A percentile compares a stretch with the other conserved stretches of the same genome.
These are phyloP conservation scores for Wickerhamomyces chaumierensis DNA, from an alignment of 805 yeast genomes.

Conservation along the genomic window DNA sequence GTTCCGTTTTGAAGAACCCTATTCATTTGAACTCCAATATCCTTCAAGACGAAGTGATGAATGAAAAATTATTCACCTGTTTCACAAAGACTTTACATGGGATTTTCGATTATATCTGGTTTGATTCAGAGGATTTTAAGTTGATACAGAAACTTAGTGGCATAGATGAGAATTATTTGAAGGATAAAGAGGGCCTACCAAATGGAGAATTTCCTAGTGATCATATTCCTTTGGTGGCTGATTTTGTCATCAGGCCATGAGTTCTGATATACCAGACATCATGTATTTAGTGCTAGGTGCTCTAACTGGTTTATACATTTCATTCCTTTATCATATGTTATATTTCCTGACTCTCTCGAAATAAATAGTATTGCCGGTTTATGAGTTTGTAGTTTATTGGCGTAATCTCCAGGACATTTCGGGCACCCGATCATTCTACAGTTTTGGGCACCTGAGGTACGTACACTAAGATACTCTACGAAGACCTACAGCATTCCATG, in stretches of 20 bases:
- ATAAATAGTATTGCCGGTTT: too few relatives aligned
- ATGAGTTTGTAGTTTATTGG: too few relatives aligned
- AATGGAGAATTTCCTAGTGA: conserved; percentile 43
- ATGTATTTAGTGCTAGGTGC: too few relatives aligned
- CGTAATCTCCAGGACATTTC: too few relatives aligned
- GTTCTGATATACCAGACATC: too few relatives aligned
- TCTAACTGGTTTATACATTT: too few relatives aligned
- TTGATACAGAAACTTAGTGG: conserved; percentile 42
- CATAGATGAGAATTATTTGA: conserved; percentile 24
- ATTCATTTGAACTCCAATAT: conserved; percentile 18
- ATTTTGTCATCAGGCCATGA: conserved; percentile 9
- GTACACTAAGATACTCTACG: too few relatives aligned
- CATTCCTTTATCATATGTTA: too few relatives aligned
- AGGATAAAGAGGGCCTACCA: conserved; percentile 34
- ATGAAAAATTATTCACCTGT: conserved; percentile 24
- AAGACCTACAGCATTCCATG: too few relatives aligned
- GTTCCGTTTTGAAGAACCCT: conserved; percentile 19
- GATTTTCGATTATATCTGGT: conserved; percentile 51
- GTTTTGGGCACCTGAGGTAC: too few relatives aligned
- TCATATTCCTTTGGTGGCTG: conserved; percentile 17
- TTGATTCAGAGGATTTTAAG: conserved; percentile 27
- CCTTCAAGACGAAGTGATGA: conserved; percentile 17
- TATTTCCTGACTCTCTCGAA: too few relatives aligned
- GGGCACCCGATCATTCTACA: too few relatives aligned
- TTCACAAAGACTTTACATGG: conserved; percentile 39